These are phyloP conservation scores for Takashimella koratensis DNA, from an alignment of 1,284 basidiomycete species.

Conservation along the genomic window DNA sequence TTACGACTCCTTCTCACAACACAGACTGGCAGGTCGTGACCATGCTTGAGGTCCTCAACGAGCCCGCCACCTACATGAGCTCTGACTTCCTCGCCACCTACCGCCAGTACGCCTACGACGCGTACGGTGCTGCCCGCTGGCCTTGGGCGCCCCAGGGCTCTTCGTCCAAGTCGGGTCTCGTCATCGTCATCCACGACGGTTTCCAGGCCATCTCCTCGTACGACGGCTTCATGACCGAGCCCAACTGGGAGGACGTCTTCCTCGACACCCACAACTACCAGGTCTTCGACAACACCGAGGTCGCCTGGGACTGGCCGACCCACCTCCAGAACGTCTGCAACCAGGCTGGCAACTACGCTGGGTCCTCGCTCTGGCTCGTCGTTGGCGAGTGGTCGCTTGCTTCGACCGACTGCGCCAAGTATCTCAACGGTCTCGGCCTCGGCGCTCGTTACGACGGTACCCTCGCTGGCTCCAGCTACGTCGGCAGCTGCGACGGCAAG, in stretches of 20 bases:
- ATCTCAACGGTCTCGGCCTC: slow-evolving; percentile 65
- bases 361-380: slow-evolving; percentile 63
- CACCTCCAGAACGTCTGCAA: slow-evolving; percentile 64
- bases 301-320: slow-evolving; percentile 57
- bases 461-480: slow-evolving; percentile 60
- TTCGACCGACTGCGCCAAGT: slow-evolving; percentile 78
- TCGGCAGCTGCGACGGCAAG: slow-evolving; percentile 69
- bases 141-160: slow-evolving; percentile 57
- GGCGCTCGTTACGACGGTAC: slow-evolving; percentile 79
- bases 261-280: slow-evolving; percentile 84
- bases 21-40: slow-evolving; percentile 60
- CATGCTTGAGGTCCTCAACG: slow-evolving; percentile 54
- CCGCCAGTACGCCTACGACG: slow-evolving; percentile 63
- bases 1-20: no score
- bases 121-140: slow-evolving; percentile 64
- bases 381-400: slow-evolving; percentile 77
- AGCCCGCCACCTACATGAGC: slow-evolving; percentile 72
- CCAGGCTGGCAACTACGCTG: slow-evolving; percentile 52
- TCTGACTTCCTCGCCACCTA: slow-evolving; percentile 56
- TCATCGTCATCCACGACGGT: slow-evolving; percentile 73
- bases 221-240: slow-evolving; percentile 62
- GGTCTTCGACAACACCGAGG: slow-evolving; percentile 63
- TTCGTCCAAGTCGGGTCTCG: slow-evolving; percentile 29
- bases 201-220: slow-evolving; percentile 75
- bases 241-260: slow-evolving; percentile 61